These are phyloP conservation scores for Vanrija pseudolonga DNA, from an alignment of 1,284 basidiomycete species.

Conservation along the genomic window DNA sequence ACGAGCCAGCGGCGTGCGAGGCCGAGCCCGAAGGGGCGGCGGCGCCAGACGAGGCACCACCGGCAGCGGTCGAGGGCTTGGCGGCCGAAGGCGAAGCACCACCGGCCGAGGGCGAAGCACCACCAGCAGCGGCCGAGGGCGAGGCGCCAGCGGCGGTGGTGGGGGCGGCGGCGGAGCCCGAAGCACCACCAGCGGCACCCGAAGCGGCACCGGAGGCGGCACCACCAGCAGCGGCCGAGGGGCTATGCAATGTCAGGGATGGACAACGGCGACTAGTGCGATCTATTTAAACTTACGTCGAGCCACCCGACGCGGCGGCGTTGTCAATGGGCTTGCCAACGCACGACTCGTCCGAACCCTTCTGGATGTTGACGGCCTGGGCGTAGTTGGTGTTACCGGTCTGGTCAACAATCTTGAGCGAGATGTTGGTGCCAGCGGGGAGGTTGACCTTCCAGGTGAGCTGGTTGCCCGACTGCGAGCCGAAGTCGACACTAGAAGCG, in stretches of 20 bases:
- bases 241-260: neutral
- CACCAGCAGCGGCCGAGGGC: neutral
- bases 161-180: conserved; percentile 8
- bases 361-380: conserved; percentile 22
- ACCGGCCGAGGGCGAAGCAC: conserved; percentile 3
- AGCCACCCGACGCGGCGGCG: neutral
- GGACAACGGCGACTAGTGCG: neutral
- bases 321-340: conserved; percentile 4
- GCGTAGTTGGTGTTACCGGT: conserved; percentile 36
- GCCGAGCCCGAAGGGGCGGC: conserved; percentile 10
- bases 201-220: neutral
- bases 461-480: conserved; percentile 46
- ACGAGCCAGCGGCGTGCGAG: conserved; percentile 2
- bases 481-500: conserved; percentile 29
- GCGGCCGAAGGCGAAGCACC: conserved; percentile 10
- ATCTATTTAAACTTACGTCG: neutral
- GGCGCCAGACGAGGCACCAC: neutral
- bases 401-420: conserved; percentile 36
- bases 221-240: conserved; percentile 6
- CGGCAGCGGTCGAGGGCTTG: conserved; percentile 1
- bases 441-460: conserved; percentile 66
- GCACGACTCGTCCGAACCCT: conserved; percentile 15
- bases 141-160: conserved; percentile 5
- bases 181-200: conserved; percentile 7
- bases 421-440: conserved; percentile 50